Base-by-base conservation (phyloP, 139 green algal species). In the Chlamydomonas sp. region DNA sequence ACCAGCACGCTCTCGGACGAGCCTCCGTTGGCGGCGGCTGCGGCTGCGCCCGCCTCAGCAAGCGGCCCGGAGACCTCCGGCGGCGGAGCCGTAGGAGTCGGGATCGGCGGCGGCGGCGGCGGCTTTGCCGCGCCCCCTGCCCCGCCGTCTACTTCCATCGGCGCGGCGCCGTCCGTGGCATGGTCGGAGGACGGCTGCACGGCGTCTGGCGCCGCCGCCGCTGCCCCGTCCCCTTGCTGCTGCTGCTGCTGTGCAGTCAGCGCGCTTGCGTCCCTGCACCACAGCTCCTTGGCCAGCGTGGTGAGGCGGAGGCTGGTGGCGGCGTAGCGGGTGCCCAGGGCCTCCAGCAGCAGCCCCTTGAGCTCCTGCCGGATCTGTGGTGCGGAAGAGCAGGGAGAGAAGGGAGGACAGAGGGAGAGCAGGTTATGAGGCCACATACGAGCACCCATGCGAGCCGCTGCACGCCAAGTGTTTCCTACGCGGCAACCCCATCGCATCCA, bases 281-380 rank as follows among this genome's bases (percentile, higher is more conserved):
- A 88, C 75, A 88, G 84, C 75, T 88, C 60, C 9, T 75, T 63
- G 3, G 84, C 84, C 18, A 88, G 63, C 20, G 2, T 78, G 75
- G 63, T 71, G 57, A 78, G 84, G 63, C 75, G 84, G 7, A 80
- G 31, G 71, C 61, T 87, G 73, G 62, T 31, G 5, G 74, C 83
- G 31, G 31, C 31, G 31, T 49, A 49, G 8, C 83, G 73, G 15
- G 59, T n/a, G 61, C 83, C 83, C 72, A 87, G 64, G 49, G 62
- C 72, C 2, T 74, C 62, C 12, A 64, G 15, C 14, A 87, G 83
- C 15, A 16, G 58, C 18, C 17, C 31, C 14, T 81, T 74, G 14
- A 87, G 83, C 83, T 87, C 83, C n/a, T 66, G 3, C 5, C 83
- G 83, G 62, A 87, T 71, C 83, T 87, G 71, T 5, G 69, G 9